Evolutionary conservation across 352 stramenopile species (phyloP), one percentile per base, ranked within the genome.

Genomic region (Phytopythium chamaehyphon): DNA sequence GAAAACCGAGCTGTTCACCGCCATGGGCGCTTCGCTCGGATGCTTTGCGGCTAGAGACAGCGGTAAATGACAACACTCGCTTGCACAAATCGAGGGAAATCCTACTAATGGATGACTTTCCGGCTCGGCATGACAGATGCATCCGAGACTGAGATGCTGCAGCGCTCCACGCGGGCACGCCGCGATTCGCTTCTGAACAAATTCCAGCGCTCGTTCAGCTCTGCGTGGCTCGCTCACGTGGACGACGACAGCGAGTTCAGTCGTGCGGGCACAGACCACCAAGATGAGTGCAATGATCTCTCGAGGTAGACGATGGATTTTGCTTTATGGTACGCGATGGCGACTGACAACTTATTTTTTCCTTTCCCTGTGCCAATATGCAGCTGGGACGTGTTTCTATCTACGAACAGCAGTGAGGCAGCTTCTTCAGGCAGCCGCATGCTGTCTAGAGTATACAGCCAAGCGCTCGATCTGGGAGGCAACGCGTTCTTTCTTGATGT

Each of bases 401-500:
- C 77, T 19, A 62, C 71, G 21, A 71, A 64, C 28, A 81, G 62
- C 42, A 66, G 50, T 36, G 67, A 72, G 14, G 74, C 67, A 15
- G 77, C 73, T 19, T 91, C 80, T 3, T 76, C 74, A 1, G 83
- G 83, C 12, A 84, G 78, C 53, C 81, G 81, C 40, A 61, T 93
- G 68, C 61, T 93, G 19, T 90, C 81, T 21, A 69, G 83, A 26
- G 86, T 89, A 55, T 93, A 90, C 66, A 89, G 83, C 56, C 76
- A 81, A 47, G 66, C 90, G 47, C 64, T 93, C 18, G 81, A 91
- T 47, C 73, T 71, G 22, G 76, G 87, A 49, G 75, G 85, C 59
- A 84, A 69, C 54, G 71, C 75, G 23, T 88, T 68, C 56, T 88
- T 83, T 50, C 54, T 86, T 24, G 71, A 90, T 61, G 48, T 49